These are phyloP conservation scores for Sporormia fimetaria DNA, from an alignment of 495 filamentous ascomycete species.

Conservation along the genomic window DNA sequence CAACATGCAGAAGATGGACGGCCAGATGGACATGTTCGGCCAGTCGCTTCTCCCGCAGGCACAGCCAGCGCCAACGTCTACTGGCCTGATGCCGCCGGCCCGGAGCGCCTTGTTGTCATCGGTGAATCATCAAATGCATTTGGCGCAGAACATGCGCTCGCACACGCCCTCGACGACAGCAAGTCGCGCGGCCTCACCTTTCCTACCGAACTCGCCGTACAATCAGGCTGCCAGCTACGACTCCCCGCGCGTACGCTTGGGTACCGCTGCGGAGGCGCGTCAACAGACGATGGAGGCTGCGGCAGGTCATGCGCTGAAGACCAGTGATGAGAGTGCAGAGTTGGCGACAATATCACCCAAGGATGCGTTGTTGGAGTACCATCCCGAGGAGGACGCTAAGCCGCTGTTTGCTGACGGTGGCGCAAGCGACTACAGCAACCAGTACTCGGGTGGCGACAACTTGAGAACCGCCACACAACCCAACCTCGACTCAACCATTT, in stretches of 20 bases:
- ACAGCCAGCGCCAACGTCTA: too few relatives aligned
- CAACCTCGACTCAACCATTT: slow-evolving; percentile 29
- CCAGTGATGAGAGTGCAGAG: slow-evolving; percentile 42
- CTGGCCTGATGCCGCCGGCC: too few relatives aligned
- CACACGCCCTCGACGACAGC: slow-evolving; percentile 42
- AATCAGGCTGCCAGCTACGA: slow-evolving; percentile 37
- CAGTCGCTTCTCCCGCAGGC: too few relatives aligned
- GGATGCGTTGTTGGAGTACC: slow-evolving; percentile 78
- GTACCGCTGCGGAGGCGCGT: slow-evolving; percentile 47
- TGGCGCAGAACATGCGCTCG: slow-evolving; percentile 57
- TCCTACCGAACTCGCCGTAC: slow-evolving; percentile 63
- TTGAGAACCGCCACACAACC: slow-evolving; percentile 26
- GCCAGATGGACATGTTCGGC: too few relatives aligned
- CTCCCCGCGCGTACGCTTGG: slow-evolving; percentile 36
- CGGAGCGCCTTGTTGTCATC: too few relatives aligned
- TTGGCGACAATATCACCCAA: slow-evolving; percentile 93
- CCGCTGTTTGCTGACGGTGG: slow-evolving; percentile 52
- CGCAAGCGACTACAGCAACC: slow-evolving; percentile 39
- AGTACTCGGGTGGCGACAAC: slow-evolving; percentile 27
- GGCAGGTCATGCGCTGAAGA: slow-evolving; percentile 36
- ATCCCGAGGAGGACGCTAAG: slow-evolving; percentile 54
- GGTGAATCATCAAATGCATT: too few relatives aligned
- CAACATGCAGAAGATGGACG: too few relatives aligned
- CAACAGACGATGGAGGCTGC: slow-evolving; percentile 51
- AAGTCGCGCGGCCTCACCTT: slow-evolving; percentile 69